Conservation (phyloP, 2,329 filamentous ascomycete species). For the Parafenestella ontariensis region DNA sequence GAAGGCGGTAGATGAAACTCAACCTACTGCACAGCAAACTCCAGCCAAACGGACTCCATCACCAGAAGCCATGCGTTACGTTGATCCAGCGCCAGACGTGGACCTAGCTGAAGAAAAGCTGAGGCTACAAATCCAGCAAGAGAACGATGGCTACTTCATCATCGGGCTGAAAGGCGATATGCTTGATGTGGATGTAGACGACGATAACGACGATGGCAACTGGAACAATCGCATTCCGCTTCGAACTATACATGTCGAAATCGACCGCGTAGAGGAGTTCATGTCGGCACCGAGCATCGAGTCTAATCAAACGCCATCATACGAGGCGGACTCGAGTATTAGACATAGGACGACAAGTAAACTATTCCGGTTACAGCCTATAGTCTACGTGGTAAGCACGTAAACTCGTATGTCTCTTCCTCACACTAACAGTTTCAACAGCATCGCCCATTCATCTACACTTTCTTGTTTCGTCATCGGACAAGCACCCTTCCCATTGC, state of each 20-base stretch:
- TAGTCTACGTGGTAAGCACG: constrained; percentile 68
- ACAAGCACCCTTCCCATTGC: constrained; percentile 61
- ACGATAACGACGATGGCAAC: constrained; percentile 41
- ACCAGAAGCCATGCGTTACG: constrained; percentile 41
- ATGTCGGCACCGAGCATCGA: constrained; percentile 18
- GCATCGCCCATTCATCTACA: constrained; percentile 77
- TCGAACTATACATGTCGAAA: constrained; percentile 72
- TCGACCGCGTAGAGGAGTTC: constrained; percentile 54
- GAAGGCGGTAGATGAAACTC: constrained; percentile 12
- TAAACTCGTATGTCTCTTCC: background rate
- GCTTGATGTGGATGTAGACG: constrained; percentile 60
- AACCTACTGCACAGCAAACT: constrained; percentile 1
- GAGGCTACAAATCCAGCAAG: constrained; percentile 56
- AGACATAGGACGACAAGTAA: constrained; percentile 7
- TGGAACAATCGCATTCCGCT: constrained; percentile 63
- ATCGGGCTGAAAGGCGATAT: constrained; percentile 73
- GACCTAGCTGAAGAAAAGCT: constrained; percentile 66
- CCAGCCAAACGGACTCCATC: constrained; percentile 17
- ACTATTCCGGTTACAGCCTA: constrained; percentile 63
- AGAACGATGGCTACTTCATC: constrained; percentile 65
- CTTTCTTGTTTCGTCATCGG: constrained; percentile 71
- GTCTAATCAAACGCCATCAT: constrained; percentile 29
- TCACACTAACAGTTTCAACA: constrained; percentile 17
- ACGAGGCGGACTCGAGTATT: constrained; percentile 26
- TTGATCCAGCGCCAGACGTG: constrained; percentile 50